Evolutionary conservation across 805 yeast genomes (phyloP).

Genomic region (Cyberlindnera americana): DNA sequence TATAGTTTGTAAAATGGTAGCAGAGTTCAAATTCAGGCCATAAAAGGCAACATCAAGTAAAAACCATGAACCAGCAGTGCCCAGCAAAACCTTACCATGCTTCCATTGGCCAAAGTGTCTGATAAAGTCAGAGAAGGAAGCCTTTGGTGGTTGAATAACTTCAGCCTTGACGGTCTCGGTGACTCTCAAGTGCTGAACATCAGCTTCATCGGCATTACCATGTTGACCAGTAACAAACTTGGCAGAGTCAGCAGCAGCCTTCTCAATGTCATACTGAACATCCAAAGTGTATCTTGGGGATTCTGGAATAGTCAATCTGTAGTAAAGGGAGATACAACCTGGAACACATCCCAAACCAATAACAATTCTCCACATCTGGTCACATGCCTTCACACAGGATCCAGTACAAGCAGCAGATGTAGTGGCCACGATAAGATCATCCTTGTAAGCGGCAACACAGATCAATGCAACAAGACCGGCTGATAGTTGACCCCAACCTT

Average conservation of each 20-base stretch:
- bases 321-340: slow-evolving; percentile 78
- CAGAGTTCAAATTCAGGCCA: slow-evolving; percentile 82
- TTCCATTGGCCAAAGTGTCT: slow-evolving; percentile 81
- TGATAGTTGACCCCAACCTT: slow-evolving; percentile 91
- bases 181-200: slow-evolving; percentile 42
- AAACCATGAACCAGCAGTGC: slow-evolving; percentile 93
- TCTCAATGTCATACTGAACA: slow-evolving; percentile 54
- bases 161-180: slow-evolving; percentile 52
- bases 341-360: slow-evolving; percentile 91
- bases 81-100: slow-evolving; percentile 73
- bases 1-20: slow-evolving; percentile 74
- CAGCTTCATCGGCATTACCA: slow-evolving; percentile 47
- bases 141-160: slow-evolving; percentile 66
- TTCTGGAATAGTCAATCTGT: slow-evolving; percentile 91
- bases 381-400: slow-evolving; percentile 72
- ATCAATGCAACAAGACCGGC: slow-evolving; percentile 83
- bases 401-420: slow-evolving; percentile 58
- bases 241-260: slow-evolving; percentile 53
- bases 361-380: slow-evolving; percentile 92
- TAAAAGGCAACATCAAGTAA: slow-evolving; percentile 86
- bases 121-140: slow-evolving; percentile 71
- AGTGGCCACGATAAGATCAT: slow-evolving; percentile 50
- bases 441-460: slow-evolving; percentile 73
- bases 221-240: slow-evolving; percentile 46
- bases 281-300: slow-evolving; percentile 90